Evolutionary conservation across 2,329 filamentous ascomycete species (phyloP).

Genomic region (Shiraia sp.): DNA sequence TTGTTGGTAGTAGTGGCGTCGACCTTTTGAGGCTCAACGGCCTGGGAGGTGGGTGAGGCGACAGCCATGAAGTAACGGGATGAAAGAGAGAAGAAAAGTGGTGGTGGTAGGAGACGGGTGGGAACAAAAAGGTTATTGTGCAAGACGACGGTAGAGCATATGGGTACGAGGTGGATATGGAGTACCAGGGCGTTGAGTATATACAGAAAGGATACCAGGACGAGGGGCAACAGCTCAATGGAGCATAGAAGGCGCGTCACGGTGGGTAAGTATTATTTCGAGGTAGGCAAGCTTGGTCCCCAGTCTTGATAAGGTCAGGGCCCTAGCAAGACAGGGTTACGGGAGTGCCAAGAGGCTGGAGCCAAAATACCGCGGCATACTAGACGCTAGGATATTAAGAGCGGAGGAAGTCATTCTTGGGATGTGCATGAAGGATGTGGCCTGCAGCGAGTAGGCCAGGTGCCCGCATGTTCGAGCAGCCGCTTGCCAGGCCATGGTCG

Average conservation of each 20-base stretch:
- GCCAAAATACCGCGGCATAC: conserved; percentile 39
- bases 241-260: conserved; percentile 43
- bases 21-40: conserved; percentile 38
- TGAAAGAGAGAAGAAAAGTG: no score
- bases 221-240: conserved; percentile 44
- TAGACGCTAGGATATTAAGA: conserved; percentile 37
- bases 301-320: conserved; percentile 45
- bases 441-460: conserved; percentile 36
- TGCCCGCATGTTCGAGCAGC: conserved; percentile 41
- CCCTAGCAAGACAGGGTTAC: conserved; percentile 29
- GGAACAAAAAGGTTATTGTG: conserved; percentile 26
- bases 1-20: conserved; percentile 33
- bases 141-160: conserved; percentile 32
- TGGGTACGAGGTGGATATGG: conserved; percentile 36
- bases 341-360: conserved; percentile 37
- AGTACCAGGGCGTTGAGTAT: conserved; percentile 38
- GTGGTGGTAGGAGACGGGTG: no score
- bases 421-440: conserved; percentile 35
- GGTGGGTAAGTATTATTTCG: conserved; percentile 47
- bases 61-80: conserved; percentile 43
- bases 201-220: conserved; percentile 40
- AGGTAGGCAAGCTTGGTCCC: conserved; percentile 40
- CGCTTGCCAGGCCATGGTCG: conserved; percentile 38
- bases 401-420: conserved; percentile 34
- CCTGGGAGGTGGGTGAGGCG: conserved; percentile 38